phyloP scores from a whole-genome alignment of 1,284 basidiomycete genomes.

The Phylloporus gajari region DNA sequence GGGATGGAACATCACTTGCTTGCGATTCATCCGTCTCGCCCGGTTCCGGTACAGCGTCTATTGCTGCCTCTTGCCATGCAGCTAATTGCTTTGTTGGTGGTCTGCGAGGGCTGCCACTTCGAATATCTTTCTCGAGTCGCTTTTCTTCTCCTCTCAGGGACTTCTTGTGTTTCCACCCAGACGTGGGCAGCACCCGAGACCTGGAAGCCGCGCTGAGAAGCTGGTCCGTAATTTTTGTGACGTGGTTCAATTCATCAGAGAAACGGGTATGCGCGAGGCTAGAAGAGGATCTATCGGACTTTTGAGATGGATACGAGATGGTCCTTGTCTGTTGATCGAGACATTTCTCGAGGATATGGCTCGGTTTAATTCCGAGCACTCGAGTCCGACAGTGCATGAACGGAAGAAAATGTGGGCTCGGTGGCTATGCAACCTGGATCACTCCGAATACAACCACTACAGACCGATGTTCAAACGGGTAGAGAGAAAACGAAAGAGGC shows the following conservation, averaged over 20 bases:
- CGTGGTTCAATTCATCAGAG: slow-evolving; percentile 20
- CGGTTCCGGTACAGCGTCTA: slow-evolving; percentile 12
- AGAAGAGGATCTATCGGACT: slow-evolving; percentile 6
- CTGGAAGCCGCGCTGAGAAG: slow-evolving; percentile 41
- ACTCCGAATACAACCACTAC: no score
- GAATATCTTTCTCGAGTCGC: slow-evolving; percentile 38
- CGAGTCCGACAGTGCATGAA: slow-evolving; percentile 41
- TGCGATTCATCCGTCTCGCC: slow-evolving; percentile 31
- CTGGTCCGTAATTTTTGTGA: slow-evolving; percentile 42
- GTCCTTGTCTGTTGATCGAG: slow-evolving; percentile 11
- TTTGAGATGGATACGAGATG: slow-evolving; percentile 9
- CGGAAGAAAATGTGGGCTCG: slow-evolving; percentile 28
- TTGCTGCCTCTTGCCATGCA: slow-evolving; percentile 35
- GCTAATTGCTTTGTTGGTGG: slow-evolving; percentile 30
- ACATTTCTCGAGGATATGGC: slow-evolving; percentile 22
- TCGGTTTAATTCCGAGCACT: slow-evolving; percentile 26
- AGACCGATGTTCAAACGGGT: slow-evolving; percentile 83
- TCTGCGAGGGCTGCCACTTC: slow-evolving; percentile 9
- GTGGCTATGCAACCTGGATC: slow-evolving; percentile 40
- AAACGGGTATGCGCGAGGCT: not conserved
- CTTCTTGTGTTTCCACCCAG: slow-evolving; percentile 43
- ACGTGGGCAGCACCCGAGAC: slow-evolving; percentile 32
- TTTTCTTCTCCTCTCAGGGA: slow-evolving; percentile 46
- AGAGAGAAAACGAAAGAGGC: slow-evolving; percentile 72
- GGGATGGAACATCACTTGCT: slow-evolving; percentile 26